Conservation (phyloP, 192 early-diverging fungal species). For the Glomus cerebriforme region DNA sequence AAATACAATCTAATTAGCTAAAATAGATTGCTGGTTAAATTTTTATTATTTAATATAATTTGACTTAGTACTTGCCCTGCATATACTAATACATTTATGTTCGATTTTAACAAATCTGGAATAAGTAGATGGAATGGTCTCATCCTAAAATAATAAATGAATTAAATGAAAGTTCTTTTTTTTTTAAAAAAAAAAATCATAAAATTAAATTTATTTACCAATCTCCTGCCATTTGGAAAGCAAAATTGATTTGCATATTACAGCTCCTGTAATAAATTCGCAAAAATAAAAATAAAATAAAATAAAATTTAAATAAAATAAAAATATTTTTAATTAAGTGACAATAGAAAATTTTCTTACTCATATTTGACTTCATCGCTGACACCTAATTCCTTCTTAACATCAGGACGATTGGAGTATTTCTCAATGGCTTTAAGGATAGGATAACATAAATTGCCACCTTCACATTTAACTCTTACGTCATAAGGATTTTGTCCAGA, state of each 20-base stretch:
- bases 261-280: conserved; percentile 52
- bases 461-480: conserved; percentile 83
- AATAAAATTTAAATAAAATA: background rate
- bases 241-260: conserved; percentile 78
- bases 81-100: background rate
- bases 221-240: conserved; percentile 84
- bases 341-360: background rate
- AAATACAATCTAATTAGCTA: background rate
- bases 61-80: conserved; percentile 34
- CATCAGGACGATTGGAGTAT: conserved; percentile 77
- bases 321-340: background rate
- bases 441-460: conserved; percentile 84
- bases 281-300: background rate
- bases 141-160: conserved; percentile 64
- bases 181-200: background rate
- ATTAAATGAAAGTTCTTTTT: background rate
- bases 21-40: background rate
- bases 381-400: conserved; percentile 77
- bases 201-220: conserved; percentile 39
- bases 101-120: background rate
- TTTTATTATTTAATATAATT: conserved; percentile 79
- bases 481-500: conserved; percentile 93
- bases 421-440: conserved; percentile 78
- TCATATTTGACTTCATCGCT: conserved; percentile 60
- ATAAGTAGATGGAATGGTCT: conserved; percentile 52